Base-by-base conservation (phyloP, 768 basidiomycete genomes). In the Tephrocybe rancida region DNA sequence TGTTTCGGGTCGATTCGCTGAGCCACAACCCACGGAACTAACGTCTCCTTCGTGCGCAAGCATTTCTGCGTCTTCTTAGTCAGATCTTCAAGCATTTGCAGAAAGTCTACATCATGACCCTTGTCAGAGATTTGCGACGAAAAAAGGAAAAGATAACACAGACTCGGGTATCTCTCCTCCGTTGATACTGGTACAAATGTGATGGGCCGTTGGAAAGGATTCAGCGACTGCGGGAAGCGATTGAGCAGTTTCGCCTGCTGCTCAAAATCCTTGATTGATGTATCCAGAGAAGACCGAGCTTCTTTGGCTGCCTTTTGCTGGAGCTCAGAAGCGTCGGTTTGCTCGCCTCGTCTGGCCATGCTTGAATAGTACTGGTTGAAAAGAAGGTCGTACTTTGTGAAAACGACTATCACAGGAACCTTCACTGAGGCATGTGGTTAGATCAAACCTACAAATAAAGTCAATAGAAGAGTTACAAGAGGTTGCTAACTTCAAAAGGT, bases 121-220 rank as follows among this genome's bases (percentile, higher is more conserved):
- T n/a, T n/a, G n/a, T n/a, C n/a, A n/a, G n/a, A n/a, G n/a, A n/a
- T n/a, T n/a, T n/a, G n/a, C n/a, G n/a, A n/a, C n/a, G n/a, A n/a
- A n/a, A n/a, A n/a, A n/a, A n/a, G n/a, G n/a, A n/a, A n/a, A n/a
- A n/a, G n/a, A n/a, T n/a, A n/a, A n/a, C n/a, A n/a, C n/a, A n/a
- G n/a, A n/a, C n/a, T n/a, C n/a, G n/a, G n/a, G n/a, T n/a, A n/a
- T n/a, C n/a, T n/a, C n/a, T n/a, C n/a, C n/a, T n/a, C n/a, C n/a
- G n/a, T n/a, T n/a, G n/a, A n/a, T n/a, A n/a, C n/a, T n/a, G 86
- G 30, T 7, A 13, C 30, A 32, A 13, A 32, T 32, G 30, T 9
- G 32, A n/a, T 11, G 44, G 14, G 3, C 42, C 41, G 30, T 27
- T 51, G 18, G 42, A 39, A 5, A 26, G 30, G 32, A n/a, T n/a